Evolutionary conservation across 78 protist genomes (phyloP), one percentile per base, ranked within the genome.

Genomic region (Cavenderia fasciculata): DNA sequence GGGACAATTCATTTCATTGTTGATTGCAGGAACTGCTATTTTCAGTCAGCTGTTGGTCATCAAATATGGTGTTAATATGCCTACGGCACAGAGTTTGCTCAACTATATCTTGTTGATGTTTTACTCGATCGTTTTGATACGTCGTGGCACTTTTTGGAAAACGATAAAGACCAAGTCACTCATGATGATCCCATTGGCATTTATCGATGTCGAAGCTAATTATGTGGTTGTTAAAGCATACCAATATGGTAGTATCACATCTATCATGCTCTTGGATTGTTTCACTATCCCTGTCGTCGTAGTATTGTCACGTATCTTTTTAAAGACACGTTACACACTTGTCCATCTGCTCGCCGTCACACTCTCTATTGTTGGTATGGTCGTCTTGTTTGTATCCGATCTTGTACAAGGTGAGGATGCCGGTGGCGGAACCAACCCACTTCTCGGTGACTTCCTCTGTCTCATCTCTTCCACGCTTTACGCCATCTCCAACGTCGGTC

Each of bases 141-240:
- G 46, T 21, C 29, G 92, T 18, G 92, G 92, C 21, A 63, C 59
- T 21, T 38, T 86, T 0, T 75, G 85, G 92, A 47, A 77, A 7
- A 65, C 63, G 0, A 56, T 75, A 6, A 76, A 59, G 43, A 90
- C 94, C 16, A 90, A 77, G 10, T 69, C 84, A 0, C 31, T 51
- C 11, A 68, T 71, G 4, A 43, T 72, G 23, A 33, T 65, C 25
- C 91, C 92, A 29, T 56, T 92, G 68, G 87, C 95, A 27, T 43
- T 95, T 27, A 68, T 92, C 18, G 98, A 96, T 74, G 93, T 96
- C 47, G 98, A 96, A 63, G 98, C 96, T 19, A 96, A 96, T 41
- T 96, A 61, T 29, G 62, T 92, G 1, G 88, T 72, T 0, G 94
- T 88, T 3, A 63, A 84, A 16, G 96, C 98, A 12, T 96, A 92